Conservation (phyloP, 1,284 basidiomycete species). For the Ganoderma meredithae region DNA sequence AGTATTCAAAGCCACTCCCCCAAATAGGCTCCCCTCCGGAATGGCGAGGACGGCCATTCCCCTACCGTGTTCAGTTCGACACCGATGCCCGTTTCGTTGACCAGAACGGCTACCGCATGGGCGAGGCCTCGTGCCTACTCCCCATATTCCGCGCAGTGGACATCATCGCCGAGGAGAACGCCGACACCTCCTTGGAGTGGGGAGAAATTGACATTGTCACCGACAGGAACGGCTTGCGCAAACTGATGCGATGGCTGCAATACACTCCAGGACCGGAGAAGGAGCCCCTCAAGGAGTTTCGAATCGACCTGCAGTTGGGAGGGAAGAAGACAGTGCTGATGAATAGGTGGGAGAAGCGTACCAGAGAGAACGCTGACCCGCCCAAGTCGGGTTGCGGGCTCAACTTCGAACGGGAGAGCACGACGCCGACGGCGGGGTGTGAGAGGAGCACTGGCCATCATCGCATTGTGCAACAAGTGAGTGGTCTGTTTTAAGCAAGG, state of each 20-base stretch:
- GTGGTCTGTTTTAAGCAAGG: constrained; percentile 25
- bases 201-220: constrained; percentile 59
- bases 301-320: constrained; percentile 63
- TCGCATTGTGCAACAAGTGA: constrained; percentile 58
- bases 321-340: constrained; percentile 60
- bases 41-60: constrained; percentile 54
- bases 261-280: constrained; percentile 23
- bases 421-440: constrained; percentile 50
- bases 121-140: constrained; percentile 47
- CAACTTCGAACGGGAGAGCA: constrained; percentile 58
- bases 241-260: constrained; percentile 61
- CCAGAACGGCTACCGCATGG: constrained; percentile 57
- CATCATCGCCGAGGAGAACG: constrained; percentile 43
- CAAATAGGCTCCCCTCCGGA: constrained; percentile 56
- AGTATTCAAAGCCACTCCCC: not conserved
- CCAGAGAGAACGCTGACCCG: constrained; percentile 22
- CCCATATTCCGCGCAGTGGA: constrained; percentile 61
- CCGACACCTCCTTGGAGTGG: constrained; percentile 50
- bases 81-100: constrained; percentile 52
- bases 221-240: constrained; percentile 64
- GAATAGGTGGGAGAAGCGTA: constrained; percentile 45
- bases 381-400: constrained; percentile 47
- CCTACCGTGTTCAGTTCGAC: constrained; percentile 58
- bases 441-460: constrained; percentile 55
- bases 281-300: constrained; percentile 49